phyloP scores from a whole-genome alignment of 345 rosid species.

The Mercurialis annua region DNA sequence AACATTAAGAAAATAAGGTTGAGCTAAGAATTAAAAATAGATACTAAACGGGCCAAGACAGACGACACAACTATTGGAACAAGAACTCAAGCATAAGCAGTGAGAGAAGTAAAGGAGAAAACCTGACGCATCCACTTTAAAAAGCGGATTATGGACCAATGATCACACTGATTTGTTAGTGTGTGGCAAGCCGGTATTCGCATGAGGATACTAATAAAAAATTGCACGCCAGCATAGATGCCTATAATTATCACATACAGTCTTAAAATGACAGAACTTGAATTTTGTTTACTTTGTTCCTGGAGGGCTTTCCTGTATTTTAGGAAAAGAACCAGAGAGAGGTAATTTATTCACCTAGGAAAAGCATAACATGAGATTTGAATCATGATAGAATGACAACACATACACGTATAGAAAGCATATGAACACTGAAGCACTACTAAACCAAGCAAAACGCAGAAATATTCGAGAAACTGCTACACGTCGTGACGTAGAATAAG shows the following conservation, averaged over 20 bases:
- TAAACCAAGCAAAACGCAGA: constrained; percentile 84
- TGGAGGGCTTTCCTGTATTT: constrained; percentile 65
- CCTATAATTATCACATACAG: constrained; percentile 71
- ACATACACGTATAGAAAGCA: constrained; percentile 92
- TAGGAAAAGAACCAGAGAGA: constrained; percentile 16
- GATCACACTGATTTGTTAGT: constrained; percentile 77
- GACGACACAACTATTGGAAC: constrained; percentile 4
- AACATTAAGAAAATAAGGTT: constrained; percentile 14
- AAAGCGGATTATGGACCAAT: constrained; percentile 68
- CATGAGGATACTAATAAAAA: constrained; percentile 83
- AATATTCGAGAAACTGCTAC: constrained; percentile 79
- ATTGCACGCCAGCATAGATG: constrained; percentile 77
- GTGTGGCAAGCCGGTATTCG: constrained; percentile 79
- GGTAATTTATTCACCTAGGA: constrained; percentile 3
- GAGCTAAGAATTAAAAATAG: neutral
- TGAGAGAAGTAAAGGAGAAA: constrained; percentile 12
- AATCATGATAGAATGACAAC: constrained; percentile 10
- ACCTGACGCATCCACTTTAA: constrained; percentile 99
- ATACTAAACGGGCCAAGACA: neutral
- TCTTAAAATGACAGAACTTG: constrained; percentile 46
- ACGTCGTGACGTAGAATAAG: constrained; percentile 78
- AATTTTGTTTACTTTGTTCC: constrained; percentile 45
- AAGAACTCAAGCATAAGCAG: constrained; percentile 3
- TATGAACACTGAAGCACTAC: constrained; percentile 64
- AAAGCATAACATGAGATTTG: constrained; percentile 3